Evolutionary conservation across 208 protist genomes (phyloP).

Genomic region (Leishmania guyanensis): DNA sequence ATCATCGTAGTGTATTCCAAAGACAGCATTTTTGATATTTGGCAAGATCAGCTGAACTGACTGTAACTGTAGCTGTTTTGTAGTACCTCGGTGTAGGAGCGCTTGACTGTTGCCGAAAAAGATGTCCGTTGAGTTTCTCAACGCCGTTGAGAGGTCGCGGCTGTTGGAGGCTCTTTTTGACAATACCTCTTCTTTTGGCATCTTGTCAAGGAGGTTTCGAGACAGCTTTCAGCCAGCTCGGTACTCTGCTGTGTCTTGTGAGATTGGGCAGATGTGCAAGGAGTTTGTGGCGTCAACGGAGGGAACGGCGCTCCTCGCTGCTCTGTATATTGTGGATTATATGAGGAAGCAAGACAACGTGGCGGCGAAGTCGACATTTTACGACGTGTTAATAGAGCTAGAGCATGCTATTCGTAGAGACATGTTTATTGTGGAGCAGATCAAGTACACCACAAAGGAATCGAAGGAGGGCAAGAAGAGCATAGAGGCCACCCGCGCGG

Average conservation of each 20-base stretch:
- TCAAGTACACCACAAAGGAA: conserved; percentile 78
- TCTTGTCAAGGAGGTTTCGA: conserved; percentile 60
- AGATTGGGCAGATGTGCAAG: conserved; percentile 40
- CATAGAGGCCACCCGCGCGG: conserved; percentile 54
- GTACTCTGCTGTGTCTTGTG: conserved; percentile 39
- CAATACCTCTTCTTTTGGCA: conserved; percentile 40
- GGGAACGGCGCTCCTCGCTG: conserved; percentile 47
- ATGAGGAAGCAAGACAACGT: conserved; percentile 61
- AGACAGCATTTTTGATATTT: not conserved
- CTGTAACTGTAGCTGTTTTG: not conserved
- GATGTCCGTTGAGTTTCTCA: conserved; percentile 32
- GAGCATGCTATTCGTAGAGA: conserved; percentile 67
- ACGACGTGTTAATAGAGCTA: conserved; percentile 65
- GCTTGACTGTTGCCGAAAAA: not conserved
- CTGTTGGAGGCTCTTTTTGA: conserved; percentile 36
- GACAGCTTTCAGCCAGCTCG: conserved; percentile 44
- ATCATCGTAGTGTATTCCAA: not conserved
- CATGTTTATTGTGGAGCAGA: conserved; percentile 65
- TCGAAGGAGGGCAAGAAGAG: conserved; percentile 68
- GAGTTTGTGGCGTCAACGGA: conserved; percentile 55
- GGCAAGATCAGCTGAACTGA: not conserved
- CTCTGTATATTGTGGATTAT: conserved; percentile 54
- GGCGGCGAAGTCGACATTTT: conserved; percentile 61
- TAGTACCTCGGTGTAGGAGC: not conserved
- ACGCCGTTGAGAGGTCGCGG: conserved; percentile 22